phyloP scores from a whole-genome alignment of 768 basidiomycete genomes.

The Psilocybe subaeruginosa region DNA sequence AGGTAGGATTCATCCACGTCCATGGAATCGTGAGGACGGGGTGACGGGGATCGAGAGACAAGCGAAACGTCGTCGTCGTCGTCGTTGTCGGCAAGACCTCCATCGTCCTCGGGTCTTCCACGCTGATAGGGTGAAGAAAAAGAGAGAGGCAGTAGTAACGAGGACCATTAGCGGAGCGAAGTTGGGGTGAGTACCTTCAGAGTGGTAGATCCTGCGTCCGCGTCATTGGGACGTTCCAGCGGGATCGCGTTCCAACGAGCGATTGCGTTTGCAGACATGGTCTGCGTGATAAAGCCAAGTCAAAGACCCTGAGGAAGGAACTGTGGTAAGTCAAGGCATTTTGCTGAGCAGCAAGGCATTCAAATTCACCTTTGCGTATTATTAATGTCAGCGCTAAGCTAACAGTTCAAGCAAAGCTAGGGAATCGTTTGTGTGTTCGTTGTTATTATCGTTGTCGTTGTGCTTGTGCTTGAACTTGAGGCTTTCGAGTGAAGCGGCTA shows the following conservation, averaged over 20 bases:
- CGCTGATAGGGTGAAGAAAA: conserved; percentile 62
- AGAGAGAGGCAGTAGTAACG: conserved; percentile 58
- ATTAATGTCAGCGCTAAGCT: no score
- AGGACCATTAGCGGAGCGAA: conserved; percentile 42
- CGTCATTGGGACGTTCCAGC: conserved; percentile 33
- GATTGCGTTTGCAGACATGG: conserved; percentile 67
- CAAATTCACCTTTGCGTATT: neutral
- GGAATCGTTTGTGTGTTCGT: no score
- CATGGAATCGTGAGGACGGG: conserved; percentile 49
- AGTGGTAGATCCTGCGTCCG: conserved; percentile 18
- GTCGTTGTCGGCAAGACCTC: conserved; percentile 40
- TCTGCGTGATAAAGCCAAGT: neutral
- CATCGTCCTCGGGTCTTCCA: conserved; percentile 55
- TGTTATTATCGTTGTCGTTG: neutral
- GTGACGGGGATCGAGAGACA: conserved; percentile 80
- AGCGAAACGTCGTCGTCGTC: conserved; percentile 76
- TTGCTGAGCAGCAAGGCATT: neutral
- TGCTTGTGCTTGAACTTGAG: neutral
- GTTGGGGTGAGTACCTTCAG: conserved; percentile 74
- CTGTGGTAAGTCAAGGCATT: neutral
- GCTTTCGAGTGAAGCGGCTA: neutral
- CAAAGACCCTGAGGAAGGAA: neutral
- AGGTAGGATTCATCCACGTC: conserved; percentile 48
- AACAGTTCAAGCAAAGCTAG: no score
- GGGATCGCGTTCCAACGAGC: conserved; percentile 78